These are phyloP conservation scores for Mycoemilia scoparia DNA, from an alignment of 192 early-diverging fungal species.

Conservation along the genomic window DNA sequence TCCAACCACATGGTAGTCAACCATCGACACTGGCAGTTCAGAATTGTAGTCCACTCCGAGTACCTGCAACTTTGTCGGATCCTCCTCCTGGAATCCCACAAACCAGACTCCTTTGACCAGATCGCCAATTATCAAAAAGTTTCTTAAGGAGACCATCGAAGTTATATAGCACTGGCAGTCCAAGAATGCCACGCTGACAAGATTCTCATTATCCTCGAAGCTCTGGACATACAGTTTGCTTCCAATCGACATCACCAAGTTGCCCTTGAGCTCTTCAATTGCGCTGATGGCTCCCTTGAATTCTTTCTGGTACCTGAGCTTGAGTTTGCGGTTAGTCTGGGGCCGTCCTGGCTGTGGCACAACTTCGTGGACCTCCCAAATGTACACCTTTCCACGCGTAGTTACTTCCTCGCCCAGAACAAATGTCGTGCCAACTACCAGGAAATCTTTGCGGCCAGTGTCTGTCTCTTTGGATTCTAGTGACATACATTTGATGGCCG, in stretches of 20 bases:
- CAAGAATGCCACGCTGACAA: conserved; percentile 85
- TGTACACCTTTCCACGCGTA: conserved; percentile 69
- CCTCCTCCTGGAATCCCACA: conserved; percentile 78
- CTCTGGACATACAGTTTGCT: conserved; percentile 73
- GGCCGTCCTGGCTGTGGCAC: conserved; percentile 89
- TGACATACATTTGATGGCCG: conserved; percentile 52
- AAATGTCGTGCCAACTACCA: conserved; percentile 76
- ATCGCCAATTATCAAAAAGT: conserved; percentile 76
- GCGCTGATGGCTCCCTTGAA: conserved; percentile 76
- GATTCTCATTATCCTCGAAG: conserved; percentile 60
- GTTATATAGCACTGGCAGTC: conserved; percentile 85
- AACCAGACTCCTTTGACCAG: conserved; percentile 76
- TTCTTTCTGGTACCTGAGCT: conserved; percentile 62
- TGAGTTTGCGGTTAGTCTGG: conserved; percentile 83
- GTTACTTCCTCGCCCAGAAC: conserved; percentile 82
- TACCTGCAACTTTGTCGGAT: conserved; percentile 70
- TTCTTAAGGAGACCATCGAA: conserved; percentile 63
- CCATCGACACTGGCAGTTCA: conserved; percentile 44
- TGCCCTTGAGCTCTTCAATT: conserved; percentile 67
- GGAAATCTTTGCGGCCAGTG: conserved; percentile 64
- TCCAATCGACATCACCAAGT: conserved; percentile 71
- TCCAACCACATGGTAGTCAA: conserved; percentile 67
- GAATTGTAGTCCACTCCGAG: conserved; percentile 78
- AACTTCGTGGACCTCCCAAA: conserved; percentile 92
- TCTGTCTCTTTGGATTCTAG: conserved; percentile 73